Evolutionary conservation across 805 yeast genomes (phyloP), one percentile per base, ranked within the genome.

Genomic region (Cyberlindnera suaveolens): DNA sequence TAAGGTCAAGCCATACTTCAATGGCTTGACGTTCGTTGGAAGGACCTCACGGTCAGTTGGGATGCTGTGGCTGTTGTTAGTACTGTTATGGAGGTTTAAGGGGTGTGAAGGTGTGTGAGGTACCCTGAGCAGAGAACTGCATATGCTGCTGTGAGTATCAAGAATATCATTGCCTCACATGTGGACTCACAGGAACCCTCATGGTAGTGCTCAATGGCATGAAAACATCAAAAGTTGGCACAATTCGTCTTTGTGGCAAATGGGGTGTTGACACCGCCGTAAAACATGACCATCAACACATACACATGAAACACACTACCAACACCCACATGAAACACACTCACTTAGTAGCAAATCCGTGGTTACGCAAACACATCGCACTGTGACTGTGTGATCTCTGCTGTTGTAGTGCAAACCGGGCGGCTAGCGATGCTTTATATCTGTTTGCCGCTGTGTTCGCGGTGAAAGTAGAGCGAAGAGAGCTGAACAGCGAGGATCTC

Each of bases 11-110:
- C 78, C 75, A 61, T 93, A 91, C 63, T 85, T 85, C 31, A 67
- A 53, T 31, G 99, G 97, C 46, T 72, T 72, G 47, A 89, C 83
- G 42, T 74, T 68, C 39, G 69, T 68, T 53, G 86, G 95, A 47
- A 80, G 75, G 34, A 70, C 60, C 52, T 70, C 74, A 56, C 73
- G 67, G 37, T 37, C 45, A 35, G 60, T 45, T 20, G 63, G 58
- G 30, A 53, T 45, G 26, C 62, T 57, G 40, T 31, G 33, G 23
- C 14, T 11, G 26, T 41, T 45, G 52, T 49, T 46, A 49, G 50
- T 47, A 36, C 13, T 14, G 20, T n/a, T 14, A 11, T 14, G 29
- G 32, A n/a, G 23, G 20, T 26, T 13, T 13, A 20, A 31, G 14
- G 17, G 10, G 16, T 3, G 33, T 20, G 9, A 14, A 9, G n/a